These are phyloP conservation scores for Fusarium equiseti DNA, from an alignment of 2,329 filamentous ascomycete species.

Conservation along the genomic window DNA sequence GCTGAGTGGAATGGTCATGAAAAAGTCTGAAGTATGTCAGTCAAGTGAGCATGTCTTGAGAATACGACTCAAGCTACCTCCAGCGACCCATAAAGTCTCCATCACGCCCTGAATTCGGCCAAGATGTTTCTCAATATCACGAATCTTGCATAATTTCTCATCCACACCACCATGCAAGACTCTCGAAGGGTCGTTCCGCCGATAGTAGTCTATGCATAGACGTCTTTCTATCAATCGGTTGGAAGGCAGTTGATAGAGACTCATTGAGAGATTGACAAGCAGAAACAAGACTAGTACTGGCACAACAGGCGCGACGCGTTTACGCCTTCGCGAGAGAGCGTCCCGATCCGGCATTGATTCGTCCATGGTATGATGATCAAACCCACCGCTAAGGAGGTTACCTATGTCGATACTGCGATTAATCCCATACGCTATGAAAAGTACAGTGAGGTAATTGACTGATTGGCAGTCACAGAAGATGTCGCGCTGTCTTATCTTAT, in stretches of 20 bases:
- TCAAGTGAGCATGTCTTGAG: rapidly evolving
- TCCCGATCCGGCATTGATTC: not conserved
- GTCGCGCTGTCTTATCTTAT: not conserved
- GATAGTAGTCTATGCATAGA: conserved; percentile 65
- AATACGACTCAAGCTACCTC: conserved; percentile 50
- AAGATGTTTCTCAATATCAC: conserved; percentile 62
- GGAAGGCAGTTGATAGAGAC: conserved; percentile 62
- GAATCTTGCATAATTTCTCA: conserved; percentile 66
- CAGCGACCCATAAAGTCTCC: conserved; percentile 63
- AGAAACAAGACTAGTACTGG: conserved; percentile 57
- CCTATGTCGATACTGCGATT: not conserved
- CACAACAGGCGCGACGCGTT: conserved; percentile 10
- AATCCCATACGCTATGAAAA: too few species aligned
- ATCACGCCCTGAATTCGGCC: conserved; percentile 65
- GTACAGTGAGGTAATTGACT: not conserved
- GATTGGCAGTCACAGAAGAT: not conserved
- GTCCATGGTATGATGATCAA: not conserved
- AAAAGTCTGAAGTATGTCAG: conserved; percentile 54
- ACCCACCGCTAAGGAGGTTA: not conserved
- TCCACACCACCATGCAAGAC: conserved; percentile 55
- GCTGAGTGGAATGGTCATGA: conserved; percentile 63
- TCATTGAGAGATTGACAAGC: conserved; percentile 61
- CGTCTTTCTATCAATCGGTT: conserved; percentile 61
- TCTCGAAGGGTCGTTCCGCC: conserved; percentile 51
- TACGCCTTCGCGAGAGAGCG: not conserved